Conservation (phyloP, 1,284 basidiomycete species). For the Ustilago trichophora region DNA sequence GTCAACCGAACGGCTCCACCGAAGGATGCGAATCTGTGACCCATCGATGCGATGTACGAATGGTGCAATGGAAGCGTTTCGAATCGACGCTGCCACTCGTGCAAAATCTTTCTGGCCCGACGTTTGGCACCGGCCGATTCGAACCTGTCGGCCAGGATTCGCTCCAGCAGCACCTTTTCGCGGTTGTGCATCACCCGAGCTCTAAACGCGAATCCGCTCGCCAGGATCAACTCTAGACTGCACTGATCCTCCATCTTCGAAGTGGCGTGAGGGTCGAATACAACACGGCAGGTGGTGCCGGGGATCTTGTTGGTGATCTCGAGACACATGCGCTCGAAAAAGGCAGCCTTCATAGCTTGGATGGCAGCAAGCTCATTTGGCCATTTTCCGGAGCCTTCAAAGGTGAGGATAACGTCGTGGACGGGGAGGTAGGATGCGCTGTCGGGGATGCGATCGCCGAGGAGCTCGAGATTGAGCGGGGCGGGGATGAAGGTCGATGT, state of each 20-base stretch:
- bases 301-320: constrained; percentile 47
- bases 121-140: constrained; percentile 67
- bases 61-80: constrained; percentile 85
- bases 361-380: constrained; percentile 92
- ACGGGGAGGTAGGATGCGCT: constrained; percentile 68
- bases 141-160: constrained; percentile 70
- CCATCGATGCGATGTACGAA: constrained; percentile 79
- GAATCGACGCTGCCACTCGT: constrained; percentile 77
- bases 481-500: constrained; percentile 79
- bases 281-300: constrained; percentile 68
- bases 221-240: constrained; percentile 79
- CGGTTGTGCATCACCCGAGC: constrained; percentile 87
- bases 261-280: constrained; percentile 69
- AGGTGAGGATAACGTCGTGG: constrained; percentile 70
- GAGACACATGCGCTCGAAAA: constrained; percentile 68
- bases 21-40: constrained; percentile 81
- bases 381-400: constrained; percentile 85
- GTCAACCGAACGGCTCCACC: constrained; percentile 84
- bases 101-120: constrained; percentile 74
- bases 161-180: constrained; percentile 81
- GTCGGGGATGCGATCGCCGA: constrained; percentile 63
- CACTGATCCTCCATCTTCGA: constrained; percentile 75
- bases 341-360: constrained; percentile 93
- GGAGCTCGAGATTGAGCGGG: constrained; percentile 69
- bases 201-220: constrained; percentile 86